Percentiles rank a stretch among this genome's conserved stretches.
phyloP scores from a whole-genome alignment of 352 stramenopile genomes.

The Hyaloperonospora brassicae region DNA sequence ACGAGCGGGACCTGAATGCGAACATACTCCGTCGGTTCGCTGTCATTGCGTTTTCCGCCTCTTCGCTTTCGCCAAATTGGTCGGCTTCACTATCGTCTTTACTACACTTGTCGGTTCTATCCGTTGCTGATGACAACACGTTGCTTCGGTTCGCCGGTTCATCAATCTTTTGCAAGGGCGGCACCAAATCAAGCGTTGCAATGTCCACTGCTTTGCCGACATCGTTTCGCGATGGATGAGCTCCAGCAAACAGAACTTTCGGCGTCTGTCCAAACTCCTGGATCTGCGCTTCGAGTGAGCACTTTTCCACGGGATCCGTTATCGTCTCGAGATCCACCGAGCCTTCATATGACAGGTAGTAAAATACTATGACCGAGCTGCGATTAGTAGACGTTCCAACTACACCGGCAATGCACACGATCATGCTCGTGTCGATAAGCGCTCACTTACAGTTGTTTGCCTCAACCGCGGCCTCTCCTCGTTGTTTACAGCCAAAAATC shows the following conservation, averaged over 20 bases:
- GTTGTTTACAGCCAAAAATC: slow-evolving; percentile 77
- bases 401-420: slow-evolving; percentile 1
- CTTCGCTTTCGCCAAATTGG: slow-evolving; percentile 17
- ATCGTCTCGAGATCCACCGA: slow-evolving; percentile 81
- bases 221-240: slow-evolving; percentile 63
- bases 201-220: slow-evolving; percentile 47
- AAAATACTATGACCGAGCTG: slow-evolving; percentile 50
- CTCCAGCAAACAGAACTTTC: slow-evolving; percentile 58
- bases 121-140: slow-evolving; percentile 9
- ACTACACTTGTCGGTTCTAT: slow-evolving; percentile 14
- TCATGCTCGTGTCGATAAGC: neutral
- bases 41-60: slow-evolving; percentile 16
- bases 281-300: slow-evolving; percentile 91
- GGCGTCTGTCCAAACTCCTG: slow-evolving; percentile 90
- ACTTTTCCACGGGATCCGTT: slow-evolving; percentile 87
- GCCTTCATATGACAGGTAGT: slow-evolving; percentile 85
- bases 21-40: slow-evolving; percentile 55
- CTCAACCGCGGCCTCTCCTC: slow-evolving; percentile 57
- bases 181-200: slow-evolving; percentile 34
- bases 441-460: slow-evolving; percentile 69
- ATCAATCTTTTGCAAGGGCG: slow-evolving; percentile 28
- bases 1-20: slow-evolving; percentile 50
- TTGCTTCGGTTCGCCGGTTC: slow-evolving; percentile 5
- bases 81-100: slow-evolving; percentile 14
- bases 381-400: too few species aligned